phyloP scores from a whole-genome alignment of 208 protist species.

The Angomonas ambiguus region DNA sequence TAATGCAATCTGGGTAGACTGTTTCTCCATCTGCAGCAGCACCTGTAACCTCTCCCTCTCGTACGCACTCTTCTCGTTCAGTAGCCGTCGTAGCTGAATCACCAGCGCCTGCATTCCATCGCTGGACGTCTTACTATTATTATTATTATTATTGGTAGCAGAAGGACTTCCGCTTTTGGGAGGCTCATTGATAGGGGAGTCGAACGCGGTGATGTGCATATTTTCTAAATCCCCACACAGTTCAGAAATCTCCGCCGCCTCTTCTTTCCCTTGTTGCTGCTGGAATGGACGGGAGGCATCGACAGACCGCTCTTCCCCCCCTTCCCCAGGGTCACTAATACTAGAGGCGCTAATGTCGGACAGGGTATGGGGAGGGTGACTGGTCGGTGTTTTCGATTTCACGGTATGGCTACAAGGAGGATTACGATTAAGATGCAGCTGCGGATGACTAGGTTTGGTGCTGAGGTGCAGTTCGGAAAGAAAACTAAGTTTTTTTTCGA shows the following conservation, averaged over 20 bases:
- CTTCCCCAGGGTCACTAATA: not conserved
- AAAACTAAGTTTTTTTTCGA: constrained; percentile 1
- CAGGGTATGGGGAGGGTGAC: not conserved
- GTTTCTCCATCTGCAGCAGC: not conserved
- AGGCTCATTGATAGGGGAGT: not conserved
- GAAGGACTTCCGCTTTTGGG: too few species aligned
- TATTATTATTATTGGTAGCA: not conserved
- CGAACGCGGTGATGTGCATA: not conserved
- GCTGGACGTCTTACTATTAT: too few species aligned
- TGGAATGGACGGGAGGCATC: too few species aligned
- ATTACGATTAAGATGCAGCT: too few species aligned
- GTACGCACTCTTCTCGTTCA: not conserved
- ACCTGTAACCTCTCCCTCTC: not conserved
- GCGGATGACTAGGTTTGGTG: too few species aligned
- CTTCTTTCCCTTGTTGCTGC: not conserved
- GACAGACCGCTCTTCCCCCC: constrained; percentile 2
- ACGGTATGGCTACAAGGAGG: too few species aligned
- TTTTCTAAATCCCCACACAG: not conserved
- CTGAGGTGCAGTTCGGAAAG: not conserved
- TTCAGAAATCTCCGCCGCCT: not conserved
- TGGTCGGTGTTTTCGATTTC: too few species aligned
- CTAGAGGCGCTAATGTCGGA: not conserved
- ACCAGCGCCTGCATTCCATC: not conserved
- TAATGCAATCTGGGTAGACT: not conserved
- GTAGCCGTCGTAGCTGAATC: not conserved